Base-by-base conservation (phyloP, 768 basidiomycete species). In the Lentinula raphanica region DNA sequence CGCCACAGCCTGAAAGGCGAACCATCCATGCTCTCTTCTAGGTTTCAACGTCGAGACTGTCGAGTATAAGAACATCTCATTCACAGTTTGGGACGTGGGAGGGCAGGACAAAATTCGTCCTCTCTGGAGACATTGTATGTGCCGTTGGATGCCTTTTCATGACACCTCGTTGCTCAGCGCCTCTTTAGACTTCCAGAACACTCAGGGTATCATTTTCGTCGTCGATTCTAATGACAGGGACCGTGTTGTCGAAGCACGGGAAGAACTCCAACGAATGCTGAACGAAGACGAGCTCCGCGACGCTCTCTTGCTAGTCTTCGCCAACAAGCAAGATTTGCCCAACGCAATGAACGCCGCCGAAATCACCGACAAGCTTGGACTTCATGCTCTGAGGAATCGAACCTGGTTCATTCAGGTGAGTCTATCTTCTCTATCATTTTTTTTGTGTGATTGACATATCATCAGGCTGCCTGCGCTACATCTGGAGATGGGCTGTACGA, bases 31-130 rank as follows among this genome's bases (percentile, higher is more conserved):
- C 36, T 28, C 57, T 60, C 54, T n/a, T 39, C 23, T 64, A 98
- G 97, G 97, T 60, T 99, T 99, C 83, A 99, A 99, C 72, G 97
- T 99, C 66, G 97, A 99, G 83, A 98, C 97, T 61, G 97, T 99
- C 65, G 96, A 98, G 76, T 98, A 99, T 80, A 98, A 98, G 85
- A 99, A 98, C 82, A 98, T 98, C 64, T 97, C 94, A 25, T 99
- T 99, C 86, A 99, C 96, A 23, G 97, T 98, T 46, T 98, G 97
- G 97, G 97, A 99, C 78, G 97, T 99, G 63, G 97, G 97, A 85
- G 97, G 96, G 68, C 96, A 99, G 79, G 96, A 99, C 79, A 99
- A 98, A 88, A 98, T 98, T 75, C 88, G 96, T 68, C 96, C 96
- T 66, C 86, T 98, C 67, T 99, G 97, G 97, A 93, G 96, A 86